Evolutionary conservation across 768 basidiomycete genomes (phyloP).

Genomic region (Termitomyces sp.): DNA sequence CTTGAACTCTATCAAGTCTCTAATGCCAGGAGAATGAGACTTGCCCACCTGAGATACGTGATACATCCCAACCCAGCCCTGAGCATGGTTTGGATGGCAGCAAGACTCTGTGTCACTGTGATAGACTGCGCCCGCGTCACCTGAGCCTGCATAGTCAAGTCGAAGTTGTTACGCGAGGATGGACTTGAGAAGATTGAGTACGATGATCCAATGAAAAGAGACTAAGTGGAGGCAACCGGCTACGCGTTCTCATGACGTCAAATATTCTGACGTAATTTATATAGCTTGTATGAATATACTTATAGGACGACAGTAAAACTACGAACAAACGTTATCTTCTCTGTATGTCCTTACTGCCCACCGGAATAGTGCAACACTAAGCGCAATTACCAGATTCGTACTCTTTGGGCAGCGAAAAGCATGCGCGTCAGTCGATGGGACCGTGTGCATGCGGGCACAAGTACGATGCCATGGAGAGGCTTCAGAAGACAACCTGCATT

Average conservation of each 20-base stretch:
- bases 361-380: too few species aligned
- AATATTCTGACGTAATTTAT: background rate
- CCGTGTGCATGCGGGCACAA: background rate
- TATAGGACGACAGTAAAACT: background rate
- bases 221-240: background rate
- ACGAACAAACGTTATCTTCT: background rate
- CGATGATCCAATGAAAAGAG: background rate
- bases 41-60: constrained; percentile 59
- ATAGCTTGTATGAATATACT: background rate
- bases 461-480: background rate
- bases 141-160: constrained; percentile 27
- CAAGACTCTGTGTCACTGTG: constrained; percentile 55
- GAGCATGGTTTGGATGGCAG: constrained; percentile 66
- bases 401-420: background rate
- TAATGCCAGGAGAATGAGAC: background rate
- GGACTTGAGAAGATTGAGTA: background rate
- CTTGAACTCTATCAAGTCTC: constrained; percentile 25
- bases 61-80: constrained; percentile 73
- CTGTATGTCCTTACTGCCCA: background rate
- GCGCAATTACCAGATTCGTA: background rate
- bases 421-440: background rate
- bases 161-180: background rate
- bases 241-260: background rate
- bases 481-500: background rate
- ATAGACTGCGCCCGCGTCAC: constrained; percentile 35